phyloP scores from a whole-genome alignment of 2,329 filamentous ascomycete species.

The Microsporum audouinii region DNA sequence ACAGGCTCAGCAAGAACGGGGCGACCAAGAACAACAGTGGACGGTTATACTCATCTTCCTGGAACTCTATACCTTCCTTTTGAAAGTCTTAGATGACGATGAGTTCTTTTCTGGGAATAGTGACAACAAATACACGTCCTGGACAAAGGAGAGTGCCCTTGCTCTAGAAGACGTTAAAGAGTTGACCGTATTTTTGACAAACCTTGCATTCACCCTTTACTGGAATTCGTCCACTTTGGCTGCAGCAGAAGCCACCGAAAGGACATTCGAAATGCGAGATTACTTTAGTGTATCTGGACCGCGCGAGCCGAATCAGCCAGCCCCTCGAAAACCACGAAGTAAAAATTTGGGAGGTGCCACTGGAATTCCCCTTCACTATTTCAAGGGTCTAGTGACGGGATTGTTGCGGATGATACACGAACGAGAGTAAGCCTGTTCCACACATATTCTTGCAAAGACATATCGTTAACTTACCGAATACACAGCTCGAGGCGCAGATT shows the following conservation, averaged over 20 bases:
- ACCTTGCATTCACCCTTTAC: conserved; percentile 77
- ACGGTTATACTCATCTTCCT: conserved; percentile 78
- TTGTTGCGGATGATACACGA: conserved; percentile 84
- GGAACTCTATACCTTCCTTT: conserved; percentile 84
- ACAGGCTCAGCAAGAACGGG: conserved; percentile 18
- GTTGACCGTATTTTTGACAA: conserved; percentile 76
- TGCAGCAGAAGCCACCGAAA: conserved; percentile 29
- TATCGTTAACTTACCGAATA: not conserved
- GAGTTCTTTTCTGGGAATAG: conserved; percentile 62
- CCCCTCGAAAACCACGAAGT: conserved; percentile 26
- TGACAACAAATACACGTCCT: conserved; percentile 38
- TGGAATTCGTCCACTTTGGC: conserved; percentile 63
- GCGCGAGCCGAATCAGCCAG: conserved; percentile 6
- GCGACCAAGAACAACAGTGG: conserved; percentile 60
- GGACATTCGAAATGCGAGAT: conserved; percentile 34
- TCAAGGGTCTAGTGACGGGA: conserved; percentile 68
- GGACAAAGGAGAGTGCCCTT: conserved; percentile 55
- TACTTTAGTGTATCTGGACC: conserved; percentile 32
- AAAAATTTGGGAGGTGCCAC: conserved; percentile 50
- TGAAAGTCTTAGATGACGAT: conserved; percentile 90
- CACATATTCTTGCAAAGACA: not conserved
- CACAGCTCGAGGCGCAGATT: conserved; percentile 65
- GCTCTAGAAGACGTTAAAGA: conserved; percentile 58
- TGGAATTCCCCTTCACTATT: conserved; percentile 64
- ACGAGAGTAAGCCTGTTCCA: conserved; percentile 47